Conservation (phyloP, 306 rosid genomes). For the Sechiopsis laciniata region DNA sequence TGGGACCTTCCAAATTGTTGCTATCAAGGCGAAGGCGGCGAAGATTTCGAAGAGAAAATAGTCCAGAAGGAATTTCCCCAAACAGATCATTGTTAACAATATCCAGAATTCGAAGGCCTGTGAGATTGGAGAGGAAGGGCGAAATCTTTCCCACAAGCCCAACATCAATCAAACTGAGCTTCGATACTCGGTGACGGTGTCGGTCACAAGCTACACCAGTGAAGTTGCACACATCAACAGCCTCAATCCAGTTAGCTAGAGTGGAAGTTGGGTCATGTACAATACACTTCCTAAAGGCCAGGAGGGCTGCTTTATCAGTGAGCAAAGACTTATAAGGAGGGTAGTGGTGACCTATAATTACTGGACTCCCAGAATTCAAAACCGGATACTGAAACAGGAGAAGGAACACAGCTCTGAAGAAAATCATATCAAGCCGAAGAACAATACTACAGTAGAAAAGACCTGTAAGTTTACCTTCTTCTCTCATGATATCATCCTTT, state of each 20-base stretch:
- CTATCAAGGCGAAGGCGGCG: constrained; percentile 34
- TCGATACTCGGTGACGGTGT: constrained; percentile 37
- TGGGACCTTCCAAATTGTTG: constrained; percentile 43
- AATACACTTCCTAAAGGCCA: constrained; percentile 42
- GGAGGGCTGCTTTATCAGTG: constrained; percentile 46
- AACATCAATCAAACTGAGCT: constrained; percentile 27
- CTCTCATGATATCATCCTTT: background rate
- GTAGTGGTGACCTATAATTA: constrained; percentile 27
- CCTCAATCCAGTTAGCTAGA: constrained; percentile 50
- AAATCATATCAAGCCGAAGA: constrained; percentile 28
- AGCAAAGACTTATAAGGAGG: constrained; percentile 35
- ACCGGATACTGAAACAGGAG: constrained; percentile 37
- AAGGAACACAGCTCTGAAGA: constrained; percentile 33
- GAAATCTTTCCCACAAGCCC: constrained; percentile 47
- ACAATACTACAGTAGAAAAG: background rate
- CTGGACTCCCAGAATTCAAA: constrained; percentile 24
- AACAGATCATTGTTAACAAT: constrained; percentile 33
- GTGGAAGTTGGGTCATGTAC: constrained; percentile 39
- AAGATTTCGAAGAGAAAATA: constrained; percentile 40
- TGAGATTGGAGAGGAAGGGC: constrained; percentile 58
- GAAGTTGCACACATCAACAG: constrained; percentile 48
- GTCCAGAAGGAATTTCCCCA: constrained; percentile 44
- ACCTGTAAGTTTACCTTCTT: constrained; percentile 16
- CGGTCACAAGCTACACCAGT: constrained; percentile 42
- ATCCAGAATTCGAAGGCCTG: constrained; percentile 41